phyloP scores from a whole-genome alignment of 2,329 filamentous ascomycete genomes.

The Tolypocladium nubicola region DNA sequence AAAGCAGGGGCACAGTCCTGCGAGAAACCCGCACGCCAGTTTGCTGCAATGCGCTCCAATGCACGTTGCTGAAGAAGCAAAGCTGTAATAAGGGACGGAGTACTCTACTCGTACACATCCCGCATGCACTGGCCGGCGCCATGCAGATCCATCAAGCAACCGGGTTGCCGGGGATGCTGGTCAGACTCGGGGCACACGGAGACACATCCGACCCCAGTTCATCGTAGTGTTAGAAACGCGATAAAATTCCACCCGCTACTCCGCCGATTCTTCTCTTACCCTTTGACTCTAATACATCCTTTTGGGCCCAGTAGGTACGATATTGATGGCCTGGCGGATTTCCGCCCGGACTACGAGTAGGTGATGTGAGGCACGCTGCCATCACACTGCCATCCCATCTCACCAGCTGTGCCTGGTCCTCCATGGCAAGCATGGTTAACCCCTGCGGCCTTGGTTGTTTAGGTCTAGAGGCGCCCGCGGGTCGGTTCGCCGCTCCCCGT shows the following conservation, averaged over 20 bases:
- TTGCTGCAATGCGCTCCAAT: neutral
- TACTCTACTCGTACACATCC: neutral
- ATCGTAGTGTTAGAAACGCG: neutral
- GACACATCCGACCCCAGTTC: neutral
- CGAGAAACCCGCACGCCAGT: neutral
- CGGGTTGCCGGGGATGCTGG: neutral
- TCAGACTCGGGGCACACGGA: neutral
- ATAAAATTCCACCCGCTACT: neutral
- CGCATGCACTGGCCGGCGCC: neutral
- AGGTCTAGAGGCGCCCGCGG: neutral
- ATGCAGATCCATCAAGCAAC: neutral
- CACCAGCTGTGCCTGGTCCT: neutral
- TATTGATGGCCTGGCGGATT: neutral
- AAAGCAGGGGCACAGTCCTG: neutral
- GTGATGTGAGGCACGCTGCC: neutral
- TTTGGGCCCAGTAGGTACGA: neutral
- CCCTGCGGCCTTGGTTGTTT: neutral
- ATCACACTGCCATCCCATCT: neutral
- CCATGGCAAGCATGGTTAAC: neutral
- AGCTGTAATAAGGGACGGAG: neutral
- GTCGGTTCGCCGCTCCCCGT: neutral
- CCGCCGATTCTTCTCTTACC: neutral
- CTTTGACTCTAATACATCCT: neutral
- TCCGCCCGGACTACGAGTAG: neutral
- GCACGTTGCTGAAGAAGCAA: neutral